These are phyloP conservation scores for Umbelopsis isabellina DNA, from an alignment of 192 early-diverging fungal genomes.

Conservation along the genomic window DNA sequence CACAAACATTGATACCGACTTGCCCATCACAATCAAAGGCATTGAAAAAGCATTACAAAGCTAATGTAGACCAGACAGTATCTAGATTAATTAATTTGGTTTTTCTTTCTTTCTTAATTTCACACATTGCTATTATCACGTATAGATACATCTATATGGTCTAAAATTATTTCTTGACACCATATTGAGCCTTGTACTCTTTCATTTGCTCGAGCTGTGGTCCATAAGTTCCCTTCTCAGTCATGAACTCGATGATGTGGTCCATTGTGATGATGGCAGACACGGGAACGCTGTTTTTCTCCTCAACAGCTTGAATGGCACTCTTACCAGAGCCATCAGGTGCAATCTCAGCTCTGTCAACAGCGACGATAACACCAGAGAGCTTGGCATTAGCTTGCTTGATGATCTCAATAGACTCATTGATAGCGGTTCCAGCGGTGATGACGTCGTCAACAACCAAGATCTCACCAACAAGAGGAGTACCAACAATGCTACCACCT, in stretches of 20 bases:
- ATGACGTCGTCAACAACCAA: constrained; percentile 98
- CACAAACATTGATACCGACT: constrained; percentile 34
- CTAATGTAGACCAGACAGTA: background rate
- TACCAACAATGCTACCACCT: constrained; percentile 94
- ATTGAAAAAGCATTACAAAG: constrained; percentile 24
- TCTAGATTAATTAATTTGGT: background rate
- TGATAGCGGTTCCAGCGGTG: constrained; percentile 98
- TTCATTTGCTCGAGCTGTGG: constrained; percentile 71
- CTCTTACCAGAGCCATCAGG: constrained; percentile 68
- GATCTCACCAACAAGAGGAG: constrained; percentile 74
- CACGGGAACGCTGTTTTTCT: constrained; percentile 79
- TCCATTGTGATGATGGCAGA: constrained; percentile 85
- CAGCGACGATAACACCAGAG: constrained; percentile 87
- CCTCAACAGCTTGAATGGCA: constrained; percentile 93
- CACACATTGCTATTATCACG: constrained; percentile 10
- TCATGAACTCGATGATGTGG: constrained; percentile 88
- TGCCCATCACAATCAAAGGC: constrained; percentile 25
- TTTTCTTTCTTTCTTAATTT: background rate
- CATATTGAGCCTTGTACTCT: constrained; percentile 81
- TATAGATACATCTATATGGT: background rate
- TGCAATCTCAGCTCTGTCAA: constrained; percentile 90
- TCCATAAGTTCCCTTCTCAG: constrained; percentile 66
- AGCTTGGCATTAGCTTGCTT: constrained; percentile 68
- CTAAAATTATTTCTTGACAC: constrained; percentile 58
- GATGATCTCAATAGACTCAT: constrained; percentile 87